Conservation (phyloP, 2,329 filamentous ascomycete genomes). For the Paraphaeosphaeria sporulosa region DNA sequence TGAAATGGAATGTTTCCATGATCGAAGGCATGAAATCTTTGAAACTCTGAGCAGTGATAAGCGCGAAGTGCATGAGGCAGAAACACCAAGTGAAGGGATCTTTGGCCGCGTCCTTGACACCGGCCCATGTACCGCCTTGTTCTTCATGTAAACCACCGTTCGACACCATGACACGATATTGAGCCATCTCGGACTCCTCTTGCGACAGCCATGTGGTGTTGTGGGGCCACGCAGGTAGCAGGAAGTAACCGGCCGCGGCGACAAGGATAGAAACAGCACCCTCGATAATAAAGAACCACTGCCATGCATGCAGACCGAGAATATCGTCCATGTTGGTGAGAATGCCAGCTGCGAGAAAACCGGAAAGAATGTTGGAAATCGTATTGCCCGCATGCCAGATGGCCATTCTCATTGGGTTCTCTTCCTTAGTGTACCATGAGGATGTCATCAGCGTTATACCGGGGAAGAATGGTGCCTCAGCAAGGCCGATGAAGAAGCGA, state of each 20-base stretch:
- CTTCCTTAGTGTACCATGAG: constrained; percentile 58
- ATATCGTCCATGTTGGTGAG: constrained; percentile 54
- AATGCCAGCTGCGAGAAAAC: constrained; percentile 55
- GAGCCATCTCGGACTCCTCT: constrained; percentile 34
- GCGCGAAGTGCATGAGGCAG: constrained; percentile 50
- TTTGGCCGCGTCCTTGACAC: constrained; percentile 46
- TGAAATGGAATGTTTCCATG: constrained; percentile 30
- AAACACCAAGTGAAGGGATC: constrained; percentile 54
- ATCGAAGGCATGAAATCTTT: constrained; percentile 45
- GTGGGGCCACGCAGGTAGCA: constrained; percentile 43
- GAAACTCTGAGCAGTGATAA: constrained; percentile 43
- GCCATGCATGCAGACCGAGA: constrained; percentile 45
- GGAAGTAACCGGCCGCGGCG: constrained; percentile 43
- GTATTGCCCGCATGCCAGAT: constrained; percentile 58
- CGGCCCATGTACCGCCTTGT: constrained; percentile 50
- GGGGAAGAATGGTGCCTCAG: constrained; percentile 51
- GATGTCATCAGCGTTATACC: constrained; percentile 49
- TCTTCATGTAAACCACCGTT: constrained; percentile 50
- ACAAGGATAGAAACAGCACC: constrained; percentile 60
- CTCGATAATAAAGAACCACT: constrained; percentile 62
- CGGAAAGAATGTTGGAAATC: constrained; percentile 56
- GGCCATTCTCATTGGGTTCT: constrained; percentile 54
- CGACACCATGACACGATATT: constrained; percentile 38
- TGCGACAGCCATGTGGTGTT: constrained; percentile 24
- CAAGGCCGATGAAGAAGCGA: constrained; percentile 49